Evolutionary conservation across 805 yeast genomes (phyloP), one percentile per base, ranked within the genome.

Genomic region (Millerozyma acaciae): DNA sequence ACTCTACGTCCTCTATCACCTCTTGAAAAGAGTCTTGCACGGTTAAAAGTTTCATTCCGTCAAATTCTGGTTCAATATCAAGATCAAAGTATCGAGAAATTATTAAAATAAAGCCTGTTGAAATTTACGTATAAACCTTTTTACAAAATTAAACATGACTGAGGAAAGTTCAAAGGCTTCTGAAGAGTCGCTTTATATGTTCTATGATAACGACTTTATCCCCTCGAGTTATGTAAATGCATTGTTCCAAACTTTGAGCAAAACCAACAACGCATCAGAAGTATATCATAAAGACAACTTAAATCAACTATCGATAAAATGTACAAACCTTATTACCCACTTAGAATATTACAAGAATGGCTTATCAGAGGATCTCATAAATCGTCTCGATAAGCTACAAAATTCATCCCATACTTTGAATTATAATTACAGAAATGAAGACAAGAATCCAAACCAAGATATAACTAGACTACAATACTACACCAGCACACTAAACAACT

Each of bases 151-250:
- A n/a, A n/a, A n/a, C n/a, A n/a, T n/a, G n/a, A n/a, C n/a, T n/a
- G n/a, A n/a, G 3, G 21, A 19, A 20, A 23, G 19, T 23, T 9
- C 32, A 19, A 19, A 20, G 10, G 8, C 21, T 3, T 26, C 21
- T 19, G 51, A 49, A 34, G 74, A 75, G 10, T 65, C 80, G 1
- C 54, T 81, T 3, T 58, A 76, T 8, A 80, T 82, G 78, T 83
- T 83, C 60, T 78, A 80, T 40, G 85, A 81, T 41, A 74, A 70
- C 14, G 75, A 73, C 16, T 82, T 81, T 48, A 75, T 72, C 12
- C 83, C 87, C 1, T 73, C 75, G 34, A 75, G 75, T 25, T 83
- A 73, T 45, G 68, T 83, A 13, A 85, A 83, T 50, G 78, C 83
- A 2, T 56, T 82, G 10, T 68, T 77, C 39, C 62, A 73, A 29